Evolutionary conservation across 306 rosid genomes (phyloP), one percentile per base, ranked within the genome.

Genomic region (Canavalia gladiata): DNA sequence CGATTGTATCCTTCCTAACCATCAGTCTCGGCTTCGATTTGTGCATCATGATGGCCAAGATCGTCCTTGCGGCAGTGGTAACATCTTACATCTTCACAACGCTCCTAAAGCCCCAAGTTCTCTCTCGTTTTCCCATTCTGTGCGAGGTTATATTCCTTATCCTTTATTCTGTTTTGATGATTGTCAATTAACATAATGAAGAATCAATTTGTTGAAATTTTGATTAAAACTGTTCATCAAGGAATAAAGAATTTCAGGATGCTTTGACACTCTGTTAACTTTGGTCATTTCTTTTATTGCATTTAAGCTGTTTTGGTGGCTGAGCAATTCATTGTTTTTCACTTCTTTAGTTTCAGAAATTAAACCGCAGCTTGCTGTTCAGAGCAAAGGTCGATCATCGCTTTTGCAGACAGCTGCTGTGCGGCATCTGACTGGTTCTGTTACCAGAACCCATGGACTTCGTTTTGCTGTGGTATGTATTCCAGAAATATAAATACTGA

Each of bases 401-500:
- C 83, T 81, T 73, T 50, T 75, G 2, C 88, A 81, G 67, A 88
- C 95, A 46, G 87, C 88, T 42, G 99, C 97, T 60, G 94, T 95
- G 72, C 88, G 89, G 74, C 90, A 95, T 70, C 78, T 95, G 70
- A 90, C 86, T 1, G 99, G 99, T n/a, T 93, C 99, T 69, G 88
- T 93, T 64, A 85, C 88, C 55, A 79, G 54, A 74, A 49, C 98
- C 31, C 82, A 84, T 35, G 99, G 98, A 75, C 97, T 93, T 50
- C 97, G 98, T 79, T 93, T 95, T 46, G 98, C 93, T 62, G 89
- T 95, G 83, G 99, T 95, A 64, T 79, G 85, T 83, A 70, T 25
- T 31, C 68, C 57, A 11, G 39, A 68, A 76, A 46, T 72, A 39
- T 70, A 29, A 43, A 62, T 33, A 57, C 5, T 49, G 60, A 43